Evolutionary conservation across 257 asterid species (phyloP), one percentile per base, ranked within the genome.

Genomic region (Solanum medicagineum): DNA sequence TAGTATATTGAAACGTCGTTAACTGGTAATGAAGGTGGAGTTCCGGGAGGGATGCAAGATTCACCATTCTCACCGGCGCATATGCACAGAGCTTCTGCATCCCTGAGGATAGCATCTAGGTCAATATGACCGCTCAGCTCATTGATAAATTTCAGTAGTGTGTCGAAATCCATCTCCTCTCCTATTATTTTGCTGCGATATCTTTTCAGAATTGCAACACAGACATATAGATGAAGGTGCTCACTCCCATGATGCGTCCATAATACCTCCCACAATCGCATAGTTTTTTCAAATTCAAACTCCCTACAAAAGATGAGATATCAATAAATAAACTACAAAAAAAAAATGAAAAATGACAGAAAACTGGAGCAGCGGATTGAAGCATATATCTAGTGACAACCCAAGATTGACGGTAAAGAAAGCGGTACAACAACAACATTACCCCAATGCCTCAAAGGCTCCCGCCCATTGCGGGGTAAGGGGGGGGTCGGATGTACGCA

Each of bases 21-120:
- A 3, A 93, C 17, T 4, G 99, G 98, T 80, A 97, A 91, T 1
- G 99, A 95, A 85, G 99, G 99, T 9, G 99, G 99, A 85, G 98
- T 95, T 70, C 99, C 99, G 5, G 99, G 99, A 74, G 98, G 99
- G 44, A 97, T 93, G 87, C 93, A 89, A 66, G 98, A 95, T 10
- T 91, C 94, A 49, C 99, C 99, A 63, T 95, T 93, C 91, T 97
- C 99, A 82, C 99, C 99, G 16, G 99, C 99, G 85, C 93, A 90
- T 86, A 97, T 87, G 85, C 98, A 97, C 49, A 95, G 88, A 36
- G 99, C 99, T 84, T 97, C 99, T 0, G 99, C 98, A 89, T 95
- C 98, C 90, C 99, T 89, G 40, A 97, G 89, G 63, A 89, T 91
- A 10, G 94, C 86, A 85, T 95, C 98, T 12, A 95, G 94, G 82